These are phyloP conservation scores for Nemania sp. DNA, from an alignment of 2,329 filamentous ascomycete species.

Conservation along the genomic window DNA sequence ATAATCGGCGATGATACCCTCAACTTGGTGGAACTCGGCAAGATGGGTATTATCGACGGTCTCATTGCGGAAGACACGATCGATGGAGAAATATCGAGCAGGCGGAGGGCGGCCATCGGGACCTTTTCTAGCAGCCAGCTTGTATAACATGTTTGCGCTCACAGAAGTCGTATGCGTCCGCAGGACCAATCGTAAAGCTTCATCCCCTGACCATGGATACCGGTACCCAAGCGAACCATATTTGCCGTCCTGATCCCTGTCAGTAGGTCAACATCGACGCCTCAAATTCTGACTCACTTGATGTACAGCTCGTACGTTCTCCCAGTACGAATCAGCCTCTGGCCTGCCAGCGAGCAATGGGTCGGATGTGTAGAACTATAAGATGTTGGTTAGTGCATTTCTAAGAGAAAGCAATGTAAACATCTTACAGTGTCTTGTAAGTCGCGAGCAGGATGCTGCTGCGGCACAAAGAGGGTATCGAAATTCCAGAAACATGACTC, in stretches of 20 bases:
- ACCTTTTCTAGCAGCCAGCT: slow-evolving; percentile 45
- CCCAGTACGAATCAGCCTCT: slow-evolving; percentile 77
- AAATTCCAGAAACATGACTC: slow-evolving; percentile 99
- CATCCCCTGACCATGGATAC: slow-evolving; percentile 66
- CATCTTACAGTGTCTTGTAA: slow-evolving; percentile 75
- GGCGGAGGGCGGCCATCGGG: slow-evolving; percentile 66
- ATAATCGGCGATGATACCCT: slow-evolving; percentile 98
- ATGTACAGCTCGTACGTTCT: slow-evolving; percentile 85
- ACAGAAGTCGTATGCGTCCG: slow-evolving; percentile 19
- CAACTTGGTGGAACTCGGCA: slow-evolving; percentile 97
- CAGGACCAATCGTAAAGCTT: slow-evolving; percentile 64
- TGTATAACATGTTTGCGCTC: slow-evolving; percentile 50
- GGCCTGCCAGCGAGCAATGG: slow-evolving; percentile 75
- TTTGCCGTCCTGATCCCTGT: slow-evolving; percentile 63
- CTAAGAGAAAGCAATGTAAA: neutral
- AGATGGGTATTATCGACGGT: slow-evolving; percentile 81
- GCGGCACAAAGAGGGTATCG: slow-evolving; percentile 92
- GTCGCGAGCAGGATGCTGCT: slow-evolving; percentile 93
- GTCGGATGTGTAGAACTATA: slow-evolving; percentile 86
- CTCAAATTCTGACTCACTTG: slow-evolving; percentile 47
- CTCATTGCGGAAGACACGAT: slow-evolving; percentile 95
- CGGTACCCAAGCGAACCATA: slow-evolving; percentile 96
- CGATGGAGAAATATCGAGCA: slow-evolving; percentile 97
- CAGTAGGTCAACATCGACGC: neutral
- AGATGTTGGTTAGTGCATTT: neutral